Percentiles rank a stretch among this genome's conserved stretches.
Conservation (phyloP, 1,284 basidiomycete species). For the Cystobasidium sp. region DNA sequence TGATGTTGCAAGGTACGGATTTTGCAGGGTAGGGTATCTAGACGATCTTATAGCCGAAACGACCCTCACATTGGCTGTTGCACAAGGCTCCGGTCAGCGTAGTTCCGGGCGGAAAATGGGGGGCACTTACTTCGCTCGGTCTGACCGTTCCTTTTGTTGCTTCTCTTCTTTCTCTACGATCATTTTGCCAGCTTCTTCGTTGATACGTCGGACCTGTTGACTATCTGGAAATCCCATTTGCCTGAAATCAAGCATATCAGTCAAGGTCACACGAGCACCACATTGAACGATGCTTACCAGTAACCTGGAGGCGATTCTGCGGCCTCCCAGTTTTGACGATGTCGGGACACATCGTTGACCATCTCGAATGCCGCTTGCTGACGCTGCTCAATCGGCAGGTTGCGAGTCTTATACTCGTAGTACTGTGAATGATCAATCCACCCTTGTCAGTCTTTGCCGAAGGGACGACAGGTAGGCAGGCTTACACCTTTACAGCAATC, state of each 20-base stretch:
- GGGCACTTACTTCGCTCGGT: not conserved
- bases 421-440: slow-evolving; percentile 63
- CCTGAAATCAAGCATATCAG: slow-evolving; percentile 53
- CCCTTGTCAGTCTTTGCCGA: slow-evolving; percentile 5
- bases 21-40: not conserved
- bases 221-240: slow-evolving; percentile 85
- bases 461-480: slow-evolving; percentile 43
- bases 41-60: not conserved
- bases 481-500: slow-evolving; percentile 79
- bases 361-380: slow-evolving; percentile 52
- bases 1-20: too few relatives aligned
- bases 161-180: slow-evolving; percentile 66
- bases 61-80: not conserved
- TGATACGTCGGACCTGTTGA: slow-evolving; percentile 75
- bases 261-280: not conserved
- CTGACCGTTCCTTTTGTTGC: slow-evolving; percentile 58
- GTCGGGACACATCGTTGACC: slow-evolving; percentile 70
- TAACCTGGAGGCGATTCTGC: slow-evolving; percentile 80
- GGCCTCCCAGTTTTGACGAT: slow-evolving; percentile 72
- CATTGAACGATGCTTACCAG: slow-evolving; percentile 60
- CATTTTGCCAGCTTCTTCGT: slow-evolving; percentile 70
- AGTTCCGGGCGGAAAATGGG: not conserved
- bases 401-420: slow-evolving; percentile 64
- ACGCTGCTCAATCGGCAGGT: slow-evolving; percentile 46
- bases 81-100: too few relatives aligned